Percentiles rank a stretch among this genome's conserved stretches.
phyloP scores from a whole-genome alignment of 768 basidiomycete species.

The Hericium erinaceus region DNA sequence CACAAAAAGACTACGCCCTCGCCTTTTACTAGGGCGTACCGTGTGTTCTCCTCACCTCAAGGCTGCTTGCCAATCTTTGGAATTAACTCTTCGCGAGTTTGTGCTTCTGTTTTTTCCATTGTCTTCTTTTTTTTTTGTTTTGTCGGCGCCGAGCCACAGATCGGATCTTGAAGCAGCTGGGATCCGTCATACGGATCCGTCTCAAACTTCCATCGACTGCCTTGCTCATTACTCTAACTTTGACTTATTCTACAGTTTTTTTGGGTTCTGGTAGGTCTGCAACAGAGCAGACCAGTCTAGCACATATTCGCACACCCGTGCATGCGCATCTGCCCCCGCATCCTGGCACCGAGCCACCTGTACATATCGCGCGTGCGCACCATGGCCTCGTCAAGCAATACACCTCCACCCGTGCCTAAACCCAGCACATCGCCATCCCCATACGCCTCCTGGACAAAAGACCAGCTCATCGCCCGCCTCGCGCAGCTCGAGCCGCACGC shows the following conservation, averaged over 20 bases:
- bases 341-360: background rate
- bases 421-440: slow-evolving; percentile 7
- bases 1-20: slow-evolving; percentile 40
- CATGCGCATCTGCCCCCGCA: slow-evolving; percentile 5
- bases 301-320: background rate
- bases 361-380: background rate
- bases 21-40: slow-evolving; percentile 64
- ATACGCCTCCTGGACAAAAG: slow-evolving; percentile 52
- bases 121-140: background rate
- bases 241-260: too few relatives aligned
- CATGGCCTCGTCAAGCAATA: background rate
- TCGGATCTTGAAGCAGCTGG: too few relatives aligned
- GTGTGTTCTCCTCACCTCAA: slow-evolving; percentile 29
- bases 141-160: background rate
- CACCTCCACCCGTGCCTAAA: too few relatives aligned
- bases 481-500: slow-evolving; percentile 38
- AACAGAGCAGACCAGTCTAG: background rate
- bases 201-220: too few relatives aligned
- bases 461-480: slow-evolving; percentile 63
- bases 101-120: background rate
- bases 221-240: too few relatives aligned
- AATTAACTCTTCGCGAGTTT: slow-evolving; percentile 12
- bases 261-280: too few relatives aligned
- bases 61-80: slow-evolving; percentile 12
- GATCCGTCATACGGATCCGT: too few relatives aligned